A percentile compares a stretch with the other conserved stretches of the same genome.
These are phyloP conservation scores for Ceratobasidium theobromae DNA, from an alignment of 1,284 basidiomycete genomes.

Conservation along the genomic window DNA sequence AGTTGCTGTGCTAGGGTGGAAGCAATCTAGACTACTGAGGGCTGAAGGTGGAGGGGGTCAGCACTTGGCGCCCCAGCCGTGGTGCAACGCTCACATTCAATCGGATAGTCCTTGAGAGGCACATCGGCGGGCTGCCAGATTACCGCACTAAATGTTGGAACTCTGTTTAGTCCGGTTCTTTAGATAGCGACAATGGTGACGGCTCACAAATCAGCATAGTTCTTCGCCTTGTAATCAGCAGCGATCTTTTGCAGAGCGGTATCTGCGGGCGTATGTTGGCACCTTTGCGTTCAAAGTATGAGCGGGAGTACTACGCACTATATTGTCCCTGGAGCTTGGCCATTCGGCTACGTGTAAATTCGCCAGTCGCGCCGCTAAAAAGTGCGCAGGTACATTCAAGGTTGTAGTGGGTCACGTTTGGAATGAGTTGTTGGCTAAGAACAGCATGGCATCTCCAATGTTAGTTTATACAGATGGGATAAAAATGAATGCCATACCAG, in stretches of 20 bases:
- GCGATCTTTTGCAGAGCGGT: constrained; percentile 42
- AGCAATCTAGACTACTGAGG: constrained; percentile 46
- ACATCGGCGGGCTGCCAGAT: constrained; percentile 45
- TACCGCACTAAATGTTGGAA: constrained; percentile 29
- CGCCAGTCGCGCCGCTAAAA: constrained; percentile 42
- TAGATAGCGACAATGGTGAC: background rate
- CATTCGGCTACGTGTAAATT: constrained; percentile 44
- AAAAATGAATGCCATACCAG: no score
- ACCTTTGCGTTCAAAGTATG: background rate
- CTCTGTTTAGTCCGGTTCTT: constrained; percentile 9
- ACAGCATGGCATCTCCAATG: no score
- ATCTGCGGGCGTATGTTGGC: constrained; percentile 37
- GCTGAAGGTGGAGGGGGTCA: constrained; percentile 34
- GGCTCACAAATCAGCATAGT: constrained; percentile 41
- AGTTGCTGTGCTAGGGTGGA: constrained; percentile 44
- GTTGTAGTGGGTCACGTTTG: constrained; percentile 40
- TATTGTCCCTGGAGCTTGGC: constrained; percentile 44
- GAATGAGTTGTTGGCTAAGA: constrained; percentile 38
- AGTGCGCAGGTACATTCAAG: constrained; percentile 44
- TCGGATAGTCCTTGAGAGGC: constrained; percentile 44
- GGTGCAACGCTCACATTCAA: constrained; percentile 36
- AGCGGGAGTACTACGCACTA: constrained; percentile 11
- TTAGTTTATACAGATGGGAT: no score
- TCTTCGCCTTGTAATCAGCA: constrained; percentile 41
- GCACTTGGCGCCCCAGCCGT: background rate